phyloP scores from a whole-genome alignment of 2,329 filamentous ascomycete genomes.

The Aspergillus japonicus region DNA sequence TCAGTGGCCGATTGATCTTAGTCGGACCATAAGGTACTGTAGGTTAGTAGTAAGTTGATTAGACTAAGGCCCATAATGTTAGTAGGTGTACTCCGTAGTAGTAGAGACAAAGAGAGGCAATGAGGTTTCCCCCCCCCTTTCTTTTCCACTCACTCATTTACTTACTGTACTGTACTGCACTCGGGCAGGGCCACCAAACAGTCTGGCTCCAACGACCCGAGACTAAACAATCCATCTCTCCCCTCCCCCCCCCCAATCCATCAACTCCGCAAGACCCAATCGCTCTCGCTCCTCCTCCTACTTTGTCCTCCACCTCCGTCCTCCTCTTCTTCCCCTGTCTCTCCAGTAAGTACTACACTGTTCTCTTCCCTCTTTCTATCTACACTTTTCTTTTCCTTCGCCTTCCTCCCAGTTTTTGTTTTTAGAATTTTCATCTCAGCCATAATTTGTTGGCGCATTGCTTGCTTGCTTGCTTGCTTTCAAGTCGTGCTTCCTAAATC shows the following conservation, averaged over 20 bases:
- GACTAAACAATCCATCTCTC: conserved; percentile 3
- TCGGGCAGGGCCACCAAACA: conserved; percentile 23
- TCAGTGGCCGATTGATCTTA: neutral
- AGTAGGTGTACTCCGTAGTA: no score
- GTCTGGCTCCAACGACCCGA: no score
- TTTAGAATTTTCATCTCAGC: conserved; percentile 3
- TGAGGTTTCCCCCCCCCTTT: conserved; percentile 29
- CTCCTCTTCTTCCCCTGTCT: neutral
- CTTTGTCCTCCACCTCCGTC: neutral
- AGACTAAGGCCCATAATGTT: no score
- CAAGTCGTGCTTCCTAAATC: conserved; percentile 3
- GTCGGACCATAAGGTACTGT: conserved; percentile 5
- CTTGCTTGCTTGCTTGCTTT: neutral
- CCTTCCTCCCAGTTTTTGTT: conserved; percentile 12
- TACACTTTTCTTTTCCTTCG: conserved; percentile 19
- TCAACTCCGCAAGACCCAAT: conserved; percentile 24
- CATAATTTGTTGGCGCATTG: neutral
- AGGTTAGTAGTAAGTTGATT: no score
- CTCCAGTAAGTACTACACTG: neutral
- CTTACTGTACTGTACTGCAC: neutral
- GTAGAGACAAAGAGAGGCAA: conserved; percentile 10
- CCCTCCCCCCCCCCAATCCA: conserved; percentile 22
- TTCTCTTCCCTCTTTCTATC: conserved; percentile 20
- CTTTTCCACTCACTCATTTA: conserved; percentile 22
- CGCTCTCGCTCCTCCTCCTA: conserved; percentile 20